A percentile compares a stretch with the other conserved stretches of the same genome.
Conservation (phyloP, 768 basidiomycete species). For the Rhodotorula diobovata region DNA sequence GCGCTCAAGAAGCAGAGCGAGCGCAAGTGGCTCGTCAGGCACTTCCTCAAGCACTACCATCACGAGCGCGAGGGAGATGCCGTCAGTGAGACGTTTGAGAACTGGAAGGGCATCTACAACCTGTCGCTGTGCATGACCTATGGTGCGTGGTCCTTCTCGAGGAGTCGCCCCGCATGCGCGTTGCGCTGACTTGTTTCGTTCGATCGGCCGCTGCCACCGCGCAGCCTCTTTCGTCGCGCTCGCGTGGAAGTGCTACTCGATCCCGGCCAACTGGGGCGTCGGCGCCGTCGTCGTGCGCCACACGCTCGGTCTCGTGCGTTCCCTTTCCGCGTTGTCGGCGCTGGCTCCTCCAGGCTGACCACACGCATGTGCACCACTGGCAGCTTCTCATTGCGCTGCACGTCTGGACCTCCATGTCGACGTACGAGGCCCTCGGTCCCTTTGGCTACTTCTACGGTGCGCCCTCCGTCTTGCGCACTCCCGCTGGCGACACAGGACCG, state of each 20-base stretch:
- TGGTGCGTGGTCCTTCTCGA: conserved; percentile 54
- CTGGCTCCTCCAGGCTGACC: neutral
- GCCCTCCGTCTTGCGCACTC: too few relatives aligned
- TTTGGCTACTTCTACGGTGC: conserved; percentile 96
- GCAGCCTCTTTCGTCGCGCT: conserved; percentile 78
- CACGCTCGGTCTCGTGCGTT: conserved; percentile 74
- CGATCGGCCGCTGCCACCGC: too few relatives aligned
- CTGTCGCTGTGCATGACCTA: conserved; percentile 92
- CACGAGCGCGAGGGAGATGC: conserved; percentile 73
- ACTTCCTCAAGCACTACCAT: conserved; percentile 81
- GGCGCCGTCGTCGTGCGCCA: conserved; percentile 82
- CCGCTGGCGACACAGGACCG: too few relatives aligned
- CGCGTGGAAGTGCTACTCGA: conserved; percentile 82
- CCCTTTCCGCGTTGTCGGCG: neutral
- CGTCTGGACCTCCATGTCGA: conserved; percentile 83
- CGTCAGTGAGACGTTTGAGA: conserved; percentile 85
- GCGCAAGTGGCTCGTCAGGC: conserved; percentile 82
- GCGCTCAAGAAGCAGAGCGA: conserved; percentile 78
- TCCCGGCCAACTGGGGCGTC: conserved; percentile 78
- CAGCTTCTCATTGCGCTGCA: conserved; percentile 81
- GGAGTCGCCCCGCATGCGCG: too few relatives aligned
- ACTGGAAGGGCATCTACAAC: conserved; percentile 93
- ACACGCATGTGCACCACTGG: conserved; percentile 4
- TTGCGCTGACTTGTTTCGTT: neutral
- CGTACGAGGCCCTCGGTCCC: conserved; percentile 84